Evolutionary conservation across 495 filamentous ascomycete species (phyloP), one percentile per base, ranked within the genome.

Genomic region (Penicillium taxi): DNA sequence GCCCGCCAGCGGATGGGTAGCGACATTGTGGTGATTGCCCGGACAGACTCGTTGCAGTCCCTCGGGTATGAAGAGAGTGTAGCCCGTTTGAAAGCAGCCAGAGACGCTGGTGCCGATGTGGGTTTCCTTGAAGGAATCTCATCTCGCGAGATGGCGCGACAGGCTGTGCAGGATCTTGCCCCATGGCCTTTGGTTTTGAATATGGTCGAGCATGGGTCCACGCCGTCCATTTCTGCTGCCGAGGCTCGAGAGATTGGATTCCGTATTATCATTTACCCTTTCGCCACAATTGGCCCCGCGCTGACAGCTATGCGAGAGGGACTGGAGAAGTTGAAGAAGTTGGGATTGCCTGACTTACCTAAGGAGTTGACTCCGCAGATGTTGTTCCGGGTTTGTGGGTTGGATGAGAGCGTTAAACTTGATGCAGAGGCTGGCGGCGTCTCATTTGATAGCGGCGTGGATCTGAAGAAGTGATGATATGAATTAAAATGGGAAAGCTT

Each of bases 1-100:
- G 72, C 72, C 2, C 61, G 69, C 13, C 56, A 70, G 28, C 57
- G 67, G 17, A 56, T 73, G 18, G 65, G 56, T 5, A 70, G 66
- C 6, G 78, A 82, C 28, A 78, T 84, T 37, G 74, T 83, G 6
- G 56, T 86, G 30, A 83, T 86, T 41, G 81, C 81, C 15, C 72
- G 80, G 13, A 84, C 80, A 0, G 81, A 84, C 42, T 72, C 79
- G 1, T 58, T 80, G 24, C 78, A 80, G 52, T 52, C 53, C 9
- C 59, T 61, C 20, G 80, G 81, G 4, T 84, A 78, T 37, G 78
- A 80, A 0, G 80, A 75, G 42, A 75, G 72, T 9, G 36, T 83
- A 6, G 37, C 44, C 0, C 59, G 81, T 13, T 53, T 84, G 21
- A 61, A 64, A 35, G 73, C 69, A 0, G 80, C 78, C 11, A 60